These are phyloP conservation scores for Fomitiporia mediterranea DNA, from an alignment of 1,284 basidiomycete species.

Conservation along the genomic window DNA sequence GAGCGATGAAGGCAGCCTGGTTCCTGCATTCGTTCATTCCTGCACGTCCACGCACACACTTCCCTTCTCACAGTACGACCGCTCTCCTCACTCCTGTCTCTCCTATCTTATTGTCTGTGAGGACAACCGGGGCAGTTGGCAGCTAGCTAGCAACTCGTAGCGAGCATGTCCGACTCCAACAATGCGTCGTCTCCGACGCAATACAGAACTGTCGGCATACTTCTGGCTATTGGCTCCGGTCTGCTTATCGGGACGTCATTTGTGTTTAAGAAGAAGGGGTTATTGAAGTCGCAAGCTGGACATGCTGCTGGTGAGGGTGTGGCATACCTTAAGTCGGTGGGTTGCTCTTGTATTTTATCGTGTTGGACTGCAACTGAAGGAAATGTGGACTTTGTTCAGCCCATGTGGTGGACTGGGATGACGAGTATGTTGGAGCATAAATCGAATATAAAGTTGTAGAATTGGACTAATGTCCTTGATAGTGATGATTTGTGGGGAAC, in stretches of 20 bases:
- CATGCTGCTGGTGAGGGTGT: slow-evolving; percentile 86
- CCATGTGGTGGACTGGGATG: slow-evolving; percentile 88
- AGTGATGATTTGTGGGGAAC: slow-evolving; percentile 80
- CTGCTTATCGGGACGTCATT: slow-evolving; percentile 91
- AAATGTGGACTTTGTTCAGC: slow-evolving; percentile 35
- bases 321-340: slow-evolving; percentile 86
- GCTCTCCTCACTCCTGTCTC: no score
- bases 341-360: slow-evolving; percentile 27
- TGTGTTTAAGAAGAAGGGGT: slow-evolving; percentile 95
- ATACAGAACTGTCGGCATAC: slow-evolving; percentile 52
- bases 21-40: no score
- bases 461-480: not conserved
- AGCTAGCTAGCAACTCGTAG: no score
- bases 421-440: slow-evolving; percentile 46
- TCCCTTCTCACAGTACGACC: no score
- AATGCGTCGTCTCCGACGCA: slow-evolving; percentile 15
- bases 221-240: slow-evolving; percentile 81
- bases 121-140: no score
- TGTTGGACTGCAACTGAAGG: not conserved
- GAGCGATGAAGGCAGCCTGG: no score
- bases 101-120: no score
- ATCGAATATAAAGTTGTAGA: not conserved
- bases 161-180: no score
- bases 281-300: slow-evolving; percentile 66
- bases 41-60: no score